Conservation (phyloP, 2,329 filamentous ascomycete genomes). For the Lecanicillium sp. region DNA sequence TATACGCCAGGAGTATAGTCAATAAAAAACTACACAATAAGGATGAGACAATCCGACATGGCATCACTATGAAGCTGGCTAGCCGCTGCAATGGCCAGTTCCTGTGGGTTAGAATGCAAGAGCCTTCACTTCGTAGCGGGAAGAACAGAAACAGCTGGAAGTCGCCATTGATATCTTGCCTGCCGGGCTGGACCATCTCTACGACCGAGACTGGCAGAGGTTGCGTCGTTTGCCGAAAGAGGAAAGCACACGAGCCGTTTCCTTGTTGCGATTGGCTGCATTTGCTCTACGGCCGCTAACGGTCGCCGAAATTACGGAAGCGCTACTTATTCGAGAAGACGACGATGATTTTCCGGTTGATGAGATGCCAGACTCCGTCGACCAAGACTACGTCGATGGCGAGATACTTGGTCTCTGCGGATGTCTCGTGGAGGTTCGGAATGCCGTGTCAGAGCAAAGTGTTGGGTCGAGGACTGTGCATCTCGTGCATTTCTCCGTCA, state of each 20-base stretch:
- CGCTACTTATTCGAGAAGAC: slow-evolving; percentile 14
- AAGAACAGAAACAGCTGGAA: slow-evolving; percentile 21
- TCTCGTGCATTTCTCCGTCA: slow-evolving; percentile 15
- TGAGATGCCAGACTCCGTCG: slow-evolving; percentile 16
- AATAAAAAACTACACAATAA: neutral
- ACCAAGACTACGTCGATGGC: slow-evolving; percentile 20
- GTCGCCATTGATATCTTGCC: slow-evolving; percentile 18
- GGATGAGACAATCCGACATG: neutral
- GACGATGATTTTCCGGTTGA: slow-evolving; percentile 13
- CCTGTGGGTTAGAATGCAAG: slow-evolving; percentile 23
- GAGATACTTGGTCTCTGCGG: slow-evolving; percentile 21
- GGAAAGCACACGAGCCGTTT: slow-evolving; percentile 15
- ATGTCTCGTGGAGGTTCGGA: slow-evolving; percentile 19
- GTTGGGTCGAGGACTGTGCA: slow-evolving; percentile 3
- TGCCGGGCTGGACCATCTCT: slow-evolving; percentile 17
- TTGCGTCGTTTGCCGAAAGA: slow-evolving; percentile 7
- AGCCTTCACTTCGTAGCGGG: slow-evolving; percentile 13
- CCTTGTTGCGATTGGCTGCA: slow-evolving; percentile 21
- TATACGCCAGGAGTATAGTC: neutral
- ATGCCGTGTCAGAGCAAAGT: rapidly evolving
- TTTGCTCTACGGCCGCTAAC: slow-evolving; percentile 16
- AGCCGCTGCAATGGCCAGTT: slow-evolving; percentile 24
- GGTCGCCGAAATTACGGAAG: slow-evolving; percentile 16
- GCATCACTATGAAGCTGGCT: neutral
- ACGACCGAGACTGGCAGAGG: slow-evolving; percentile 21